Base-by-base conservation (phyloP, 805 yeast species). In the Yamadazyma insecticola region DNA sequence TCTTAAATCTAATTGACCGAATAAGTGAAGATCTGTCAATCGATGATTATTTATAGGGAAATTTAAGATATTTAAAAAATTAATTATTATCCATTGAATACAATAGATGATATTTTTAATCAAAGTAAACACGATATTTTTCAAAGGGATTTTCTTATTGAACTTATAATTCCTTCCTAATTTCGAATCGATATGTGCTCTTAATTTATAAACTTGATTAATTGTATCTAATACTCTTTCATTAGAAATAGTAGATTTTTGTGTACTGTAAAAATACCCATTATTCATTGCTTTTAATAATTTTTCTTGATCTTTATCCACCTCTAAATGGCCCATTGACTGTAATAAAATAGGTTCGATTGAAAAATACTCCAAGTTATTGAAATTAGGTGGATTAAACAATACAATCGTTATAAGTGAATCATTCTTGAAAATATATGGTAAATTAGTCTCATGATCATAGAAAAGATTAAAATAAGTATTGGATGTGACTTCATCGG, bases 1-100 rank as follows among this genome's bases (percentile, higher is more conserved):
- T 26, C 96, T 59, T 17, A 87, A 58, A 50, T 87, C 95, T 2
- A 88, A 60, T 51, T 90, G 97, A 45, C 78, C 78, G 4, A 86
- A 78, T 1, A 83, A 70, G 3, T 79, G 81, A 11, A n/a, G n/a
- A n/a, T n/a, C n/a, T n/a, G n/a, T n/a, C n/a, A n/a, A n/a, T n/a
- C n/a, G n/a, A n/a, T n/a, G n/a, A n/a, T n/a, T n/a, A n/a, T n/a
- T n/a, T n/a, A n/a, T n/a, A n/a, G n/a, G n/a, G n/a, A n/a, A n/a
- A n/a, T n/a, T n/a, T n/a, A n/a, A n/a, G n/a, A n/a, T n/a, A n/a
- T n/a, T n/a, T n/a, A n/a, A n/a, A n/a, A n/a, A n/a, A n/a, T n/a
- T n/a, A n/a, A n/a, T n/a, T n/a, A n/a, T n/a, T n/a, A n/a, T n/a
- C n/a, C n/a, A n/a, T n/a, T n/a, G n/a, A n/a, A n/a, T n/a, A n/a